A percentile compares a stretch with the other conserved stretches of the same genome.
Conservation (phyloP, 2,329 filamentous ascomycete genomes). For the Paecilomyces variotii region DNA sequence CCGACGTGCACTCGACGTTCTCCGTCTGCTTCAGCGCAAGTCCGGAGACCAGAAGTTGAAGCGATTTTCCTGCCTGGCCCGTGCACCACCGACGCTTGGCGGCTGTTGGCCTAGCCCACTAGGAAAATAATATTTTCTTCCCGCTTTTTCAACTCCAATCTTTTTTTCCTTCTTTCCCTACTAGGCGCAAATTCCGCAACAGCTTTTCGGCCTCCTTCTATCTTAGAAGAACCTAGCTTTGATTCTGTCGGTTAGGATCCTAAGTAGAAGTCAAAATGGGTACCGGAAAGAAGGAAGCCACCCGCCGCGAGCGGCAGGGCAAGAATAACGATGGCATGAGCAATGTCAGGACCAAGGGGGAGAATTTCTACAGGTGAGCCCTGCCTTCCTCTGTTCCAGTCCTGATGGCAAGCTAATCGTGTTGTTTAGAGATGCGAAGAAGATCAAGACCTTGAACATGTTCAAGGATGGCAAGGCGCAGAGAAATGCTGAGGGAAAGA, state of each 20-base stretch:
- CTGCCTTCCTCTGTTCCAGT: neutral
- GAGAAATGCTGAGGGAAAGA: conserved; percentile 73
- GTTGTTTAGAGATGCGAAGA: conserved; percentile 59
- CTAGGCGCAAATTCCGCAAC: conserved; percentile 20
- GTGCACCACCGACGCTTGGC: conserved; percentile 28
- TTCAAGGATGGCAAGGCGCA: conserved; percentile 79
- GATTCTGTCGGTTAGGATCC: conserved; percentile 12
- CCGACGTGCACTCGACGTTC: neutral
- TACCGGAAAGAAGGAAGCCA: conserved; percentile 83
- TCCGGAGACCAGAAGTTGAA: conserved; percentile 20
- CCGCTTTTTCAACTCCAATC: conserved; percentile 12
- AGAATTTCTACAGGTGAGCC: conserved; percentile 87
- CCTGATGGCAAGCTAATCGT: conserved; percentile 6
- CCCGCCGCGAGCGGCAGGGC: conserved; percentile 74
- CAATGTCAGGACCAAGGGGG: conserved; percentile 89
- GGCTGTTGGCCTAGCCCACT: conserved; percentile 4
- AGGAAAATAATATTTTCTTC: conserved; percentile 21
- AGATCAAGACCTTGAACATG: conserved; percentile 81
- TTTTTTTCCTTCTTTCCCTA: conserved; percentile 13
- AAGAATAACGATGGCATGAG: conserved; percentile 78
- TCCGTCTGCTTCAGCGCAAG: conserved; percentile 5
- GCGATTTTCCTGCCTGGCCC: conserved; percentile 32
- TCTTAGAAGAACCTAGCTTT: conserved; percentile 22
- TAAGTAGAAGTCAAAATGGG: conserved; percentile 55
- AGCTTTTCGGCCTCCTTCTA: conserved; percentile 16